Evolutionary conservation across 2,329 filamentous ascomycete species (phyloP).

Genomic region (Graphiopsis chlorocephala): DNA sequence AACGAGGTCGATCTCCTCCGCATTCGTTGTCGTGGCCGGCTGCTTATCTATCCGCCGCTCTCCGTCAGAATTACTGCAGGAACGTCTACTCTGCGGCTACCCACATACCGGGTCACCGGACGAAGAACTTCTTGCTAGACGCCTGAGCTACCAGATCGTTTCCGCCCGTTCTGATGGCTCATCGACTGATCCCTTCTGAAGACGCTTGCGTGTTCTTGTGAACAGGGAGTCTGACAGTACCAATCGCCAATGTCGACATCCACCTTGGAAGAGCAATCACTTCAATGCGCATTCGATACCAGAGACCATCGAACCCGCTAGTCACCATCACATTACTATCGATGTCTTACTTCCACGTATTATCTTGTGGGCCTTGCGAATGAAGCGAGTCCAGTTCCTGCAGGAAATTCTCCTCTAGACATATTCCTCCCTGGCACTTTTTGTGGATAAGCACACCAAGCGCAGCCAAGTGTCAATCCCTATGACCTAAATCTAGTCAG

Average conservation of each 20-base stretch:
- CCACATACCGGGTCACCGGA: slow-evolving; percentile 9
- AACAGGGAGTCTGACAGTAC: neutral
- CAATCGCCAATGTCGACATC: neutral
- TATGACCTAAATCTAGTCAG: neutral
- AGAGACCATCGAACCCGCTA: neutral
- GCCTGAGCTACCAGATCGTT: neutral
- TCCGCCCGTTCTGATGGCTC: neutral
- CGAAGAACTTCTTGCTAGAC: neutral
- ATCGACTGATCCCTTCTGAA: neutral
- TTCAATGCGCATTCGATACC: neutral
- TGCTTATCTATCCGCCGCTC: slow-evolving; percentile 6
- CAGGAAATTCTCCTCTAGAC: neutral
- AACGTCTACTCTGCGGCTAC: neutral
- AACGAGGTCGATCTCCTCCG: neutral
- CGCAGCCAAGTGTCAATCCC: slow-evolving; percentile 3
- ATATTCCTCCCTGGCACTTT: neutral
- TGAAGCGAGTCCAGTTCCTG: neutral
- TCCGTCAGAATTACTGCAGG: slow-evolving; percentile 4
- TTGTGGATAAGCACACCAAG: slow-evolving; percentile 3
- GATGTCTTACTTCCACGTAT: neutral
- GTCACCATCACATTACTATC: neutral
- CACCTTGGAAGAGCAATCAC: neutral
- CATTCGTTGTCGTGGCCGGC: neutral
- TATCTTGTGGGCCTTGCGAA: neutral
- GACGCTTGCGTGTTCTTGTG: neutral